Evolutionary conservation across 345 rosid species (phyloP).

Genomic region (Arabidopsis thaliana): TAIR10.1 NC_003070.9:2473501-2474000

Average conservation of each 20-base stretch:
- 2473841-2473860: not conserved
- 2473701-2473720: constrained; percentile 59
- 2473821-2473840: not conserved
- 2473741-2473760: not conserved
- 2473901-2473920: not conserved
- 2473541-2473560: constrained; percentile 49
- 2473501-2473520: constrained; percentile 10
- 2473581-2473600: constrained; percentile 83
- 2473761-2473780: not conserved
- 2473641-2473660: not conserved
- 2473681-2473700: constrained; percentile 91
- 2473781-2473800: constrained; percentile 6
- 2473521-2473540: constrained; percentile 46
- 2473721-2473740: constrained; percentile 58
- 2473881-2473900: not conserved
- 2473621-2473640: not conserved
- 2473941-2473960: constrained; percentile 26
- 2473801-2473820: not conserved
- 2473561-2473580: constrained; percentile 65
- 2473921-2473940: not conserved
- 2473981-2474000: constrained; percentile 60
- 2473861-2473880: not conserved
- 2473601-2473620: constrained; percentile 5
- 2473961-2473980: constrained; percentile 82
- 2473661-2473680: not conserved